These are phyloP conservation scores for Termitomyces sp. DNA, from an alignment of 768 basidiomycete genomes.

Conservation along the genomic window DNA sequence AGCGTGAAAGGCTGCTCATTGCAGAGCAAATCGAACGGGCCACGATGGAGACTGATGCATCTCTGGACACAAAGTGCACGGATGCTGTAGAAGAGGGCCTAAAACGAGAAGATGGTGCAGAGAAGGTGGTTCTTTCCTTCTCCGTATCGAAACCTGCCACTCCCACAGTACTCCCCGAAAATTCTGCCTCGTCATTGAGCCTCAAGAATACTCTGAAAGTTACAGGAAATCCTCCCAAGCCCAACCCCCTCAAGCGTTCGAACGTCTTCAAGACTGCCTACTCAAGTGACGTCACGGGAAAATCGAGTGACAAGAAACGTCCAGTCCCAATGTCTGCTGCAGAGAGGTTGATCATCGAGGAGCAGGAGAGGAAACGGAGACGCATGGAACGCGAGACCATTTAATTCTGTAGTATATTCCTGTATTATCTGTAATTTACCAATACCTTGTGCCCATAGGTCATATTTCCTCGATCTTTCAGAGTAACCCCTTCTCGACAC, in stretches of 20 bases:
- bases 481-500: background rate
- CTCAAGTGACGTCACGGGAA: conserved; percentile 26
- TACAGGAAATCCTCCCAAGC: conserved; percentile 54
- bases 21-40: conserved; percentile 94
- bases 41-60: conserved; percentile 33
- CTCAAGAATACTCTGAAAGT: conserved; percentile 65
- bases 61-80: conserved; percentile 27
- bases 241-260: conserved; percentile 65
- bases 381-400: conserved; percentile 53
- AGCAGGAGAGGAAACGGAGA: conserved; percentile 83
- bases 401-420: conserved; percentile 6
- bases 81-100: conserved; percentile 51
- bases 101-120: conserved; percentile 64
- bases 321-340: conserved; percentile 70
- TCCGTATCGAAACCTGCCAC: conserved; percentile 43
- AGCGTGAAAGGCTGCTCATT: conserved; percentile 84
- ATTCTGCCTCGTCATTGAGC: conserved; percentile 28
- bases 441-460: conserved; percentile 10
- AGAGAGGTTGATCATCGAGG: conserved; percentile 83
- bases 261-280: conserved; percentile 64
- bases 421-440: conserved; percentile 11
- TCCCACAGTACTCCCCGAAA: conserved; percentile 21
- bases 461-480: background rate
- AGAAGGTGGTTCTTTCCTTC: conserved; percentile 74
- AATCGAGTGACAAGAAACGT: conserved; percentile 53